Evolutionary conservation across 1,284 basidiomycete genomes (phyloP).

Genomic region (Heterobasidion occidentale): DNA sequence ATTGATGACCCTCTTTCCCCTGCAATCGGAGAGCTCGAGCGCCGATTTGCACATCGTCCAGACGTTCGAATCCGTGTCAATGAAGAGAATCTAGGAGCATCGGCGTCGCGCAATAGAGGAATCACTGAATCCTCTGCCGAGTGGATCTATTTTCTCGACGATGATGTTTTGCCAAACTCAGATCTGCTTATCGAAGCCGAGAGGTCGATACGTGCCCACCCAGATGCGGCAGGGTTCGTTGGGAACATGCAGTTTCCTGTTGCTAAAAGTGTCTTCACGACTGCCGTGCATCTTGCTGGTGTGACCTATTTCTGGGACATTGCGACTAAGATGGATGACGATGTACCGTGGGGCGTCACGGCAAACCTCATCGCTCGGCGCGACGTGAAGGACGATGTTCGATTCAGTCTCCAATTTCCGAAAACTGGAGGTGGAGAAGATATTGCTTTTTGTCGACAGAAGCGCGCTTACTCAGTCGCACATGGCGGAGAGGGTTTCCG

Average conservation of each 20-base stretch:
- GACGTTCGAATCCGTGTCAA: conserved; percentile 45
- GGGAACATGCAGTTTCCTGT: conserved; percentile 41
- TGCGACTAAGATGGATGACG: conserved; percentile 34
- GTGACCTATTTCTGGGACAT: conserved; percentile 60
- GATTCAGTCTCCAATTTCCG: conserved; percentile 40
- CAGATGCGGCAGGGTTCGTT: conserved; percentile 45
- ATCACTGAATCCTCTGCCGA: conserved; percentile 38
- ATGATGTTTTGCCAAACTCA: conserved; percentile 39
- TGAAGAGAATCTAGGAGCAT: conserved; percentile 34
- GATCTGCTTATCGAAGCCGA: conserved; percentile 40
- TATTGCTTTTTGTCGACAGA: conserved; percentile 49
- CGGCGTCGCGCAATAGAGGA: conserved; percentile 41
- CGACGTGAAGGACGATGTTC: conserved; percentile 34
- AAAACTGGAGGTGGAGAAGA: conserved; percentile 62
- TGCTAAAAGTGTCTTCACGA: conserved; percentile 40
- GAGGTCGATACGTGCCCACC: conserved; percentile 35
- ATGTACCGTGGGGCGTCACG: conserved; percentile 56
- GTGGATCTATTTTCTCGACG: conserved; percentile 49
- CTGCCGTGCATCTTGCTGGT: conserved; percentile 46
- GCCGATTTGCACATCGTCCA: conserved; percentile 27
- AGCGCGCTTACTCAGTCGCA: conserved; percentile 30
- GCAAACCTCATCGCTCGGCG: conserved; percentile 48
- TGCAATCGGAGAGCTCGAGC: conserved; percentile 23
- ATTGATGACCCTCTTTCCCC: conserved; percentile 44
- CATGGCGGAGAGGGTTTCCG: conserved; percentile 33